Base-by-base conservation (phyloP, 2,329 filamentous ascomycete species). In the Xylariaceae sp. region DNA sequence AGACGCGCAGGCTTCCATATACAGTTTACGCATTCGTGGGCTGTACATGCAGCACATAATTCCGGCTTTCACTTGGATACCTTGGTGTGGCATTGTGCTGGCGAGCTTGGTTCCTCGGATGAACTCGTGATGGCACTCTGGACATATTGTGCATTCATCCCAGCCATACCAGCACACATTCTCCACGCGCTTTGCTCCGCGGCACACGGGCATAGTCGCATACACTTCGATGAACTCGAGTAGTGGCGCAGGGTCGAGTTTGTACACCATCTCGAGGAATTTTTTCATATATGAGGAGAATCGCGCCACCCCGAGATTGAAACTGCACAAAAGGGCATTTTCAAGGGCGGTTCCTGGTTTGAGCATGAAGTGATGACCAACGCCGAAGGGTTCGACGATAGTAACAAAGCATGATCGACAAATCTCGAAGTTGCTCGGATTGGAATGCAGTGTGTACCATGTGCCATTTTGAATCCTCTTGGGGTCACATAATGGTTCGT, bases 11-110 rank as follows among this genome's bases (percentile, higher is more conserved):
- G 50, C 41, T 13, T 31, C 45, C 2, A 56, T 47, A 39, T 56
- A 56, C 12, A 51, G 31, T 13, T 45, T 39, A 6, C 51, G 48
- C 54, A 56, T 56, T 3, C 51, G 51, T 12, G 33, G 42, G 18
- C 54, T 56, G 17, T 56, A 56, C 54, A 56, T 56, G 41, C 54
- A 50, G 18, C 54, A 56, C 54, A 56, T 56, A 45, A 54, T 33
- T 18, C 14, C 13, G 14, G 31, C 42, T 31, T 28, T 14, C 28
- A 49, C 42, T 3, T n/a, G 42, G 0, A 19, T 31, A 4, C 45
- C 47, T 12, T 50, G 51, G 22, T 46, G 17, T 13, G 47, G 51
- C 51, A 54, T 51, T 9, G 34, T 42, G 2, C 46, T 42, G 22
- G 45, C 47, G 13, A 56, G 51, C 5, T 51, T 38, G 10, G 54